Evolutionary conservation across 352 stramenopile species (phyloP).

Genomic region (Phytophthora constricta): DNA sequence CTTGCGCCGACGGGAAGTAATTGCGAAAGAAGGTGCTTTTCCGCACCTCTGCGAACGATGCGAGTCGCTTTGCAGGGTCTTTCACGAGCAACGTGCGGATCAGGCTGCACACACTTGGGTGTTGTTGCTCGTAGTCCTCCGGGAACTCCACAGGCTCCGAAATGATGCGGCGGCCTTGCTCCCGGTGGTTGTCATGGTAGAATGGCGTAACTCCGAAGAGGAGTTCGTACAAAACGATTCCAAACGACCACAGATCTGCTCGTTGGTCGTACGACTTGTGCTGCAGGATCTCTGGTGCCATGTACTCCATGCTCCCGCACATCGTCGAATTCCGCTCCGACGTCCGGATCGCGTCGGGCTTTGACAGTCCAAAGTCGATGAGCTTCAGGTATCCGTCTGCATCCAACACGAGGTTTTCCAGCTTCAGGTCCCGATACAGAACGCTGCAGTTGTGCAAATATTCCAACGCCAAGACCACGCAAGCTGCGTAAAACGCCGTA

Average conservation of each 20-base stretch:
- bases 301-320: slow-evolving; percentile 83
- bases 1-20: slow-evolving; percentile 46
- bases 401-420: slow-evolving; percentile 90
- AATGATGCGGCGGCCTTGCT: slow-evolving; percentile 81
- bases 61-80: slow-evolving; percentile 45
- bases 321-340: slow-evolving; percentile 52
- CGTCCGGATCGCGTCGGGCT: slow-evolving; percentile 58
- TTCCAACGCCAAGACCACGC: slow-evolving; percentile 93
- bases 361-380: slow-evolving; percentile 77
- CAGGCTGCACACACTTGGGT: slow-evolving; percentile 24
- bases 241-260: slow-evolving; percentile 84
- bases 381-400: slow-evolving; percentile 86
- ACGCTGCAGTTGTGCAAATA: slow-evolving; percentile 66
- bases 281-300: slow-evolving; percentile 79
- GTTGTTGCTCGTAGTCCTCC: slow-evolving; percentile 64
- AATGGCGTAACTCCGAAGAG: slow-evolving; percentile 88
- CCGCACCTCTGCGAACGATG: slow-evolving; percentile 52
- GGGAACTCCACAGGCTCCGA: slow-evolving; percentile 71
- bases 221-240: slow-evolving; percentile 91
- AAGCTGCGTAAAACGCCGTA: slow-evolving; percentile 94
- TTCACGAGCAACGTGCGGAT: slow-evolving; percentile 50
- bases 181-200: slow-evolving; percentile 80
- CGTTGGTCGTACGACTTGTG: slow-evolving; percentile 68
- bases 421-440: slow-evolving; percentile 88
- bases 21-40: slow-evolving; percentile 54